phyloP scores from a whole-genome alignment of 1,139 yeast species.

The Saccharomyces hybrid region DNA sequence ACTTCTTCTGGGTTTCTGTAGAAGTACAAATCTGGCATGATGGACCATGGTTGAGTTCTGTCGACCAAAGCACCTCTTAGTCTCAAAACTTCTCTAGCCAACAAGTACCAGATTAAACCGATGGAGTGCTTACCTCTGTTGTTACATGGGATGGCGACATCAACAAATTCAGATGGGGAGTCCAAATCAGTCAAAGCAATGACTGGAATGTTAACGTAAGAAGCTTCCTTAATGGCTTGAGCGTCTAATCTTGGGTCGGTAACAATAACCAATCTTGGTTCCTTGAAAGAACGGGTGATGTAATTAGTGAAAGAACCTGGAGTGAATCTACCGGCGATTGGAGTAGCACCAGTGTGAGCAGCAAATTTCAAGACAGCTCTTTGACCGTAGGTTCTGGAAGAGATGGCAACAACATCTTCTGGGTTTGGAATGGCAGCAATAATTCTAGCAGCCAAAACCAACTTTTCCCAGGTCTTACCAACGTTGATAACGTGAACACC shows the following conservation, averaged over 20 bases:
- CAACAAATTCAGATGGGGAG: constrained; percentile 98
- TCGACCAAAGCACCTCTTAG: constrained; percentile 96
- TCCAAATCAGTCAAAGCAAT: constrained; percentile 98
- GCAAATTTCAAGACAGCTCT: constrained; percentile 99
- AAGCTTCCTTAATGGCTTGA: constrained; percentile 99
- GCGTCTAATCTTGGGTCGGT: constrained; percentile 99
- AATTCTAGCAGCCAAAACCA: constrained; percentile 98
- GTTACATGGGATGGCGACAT: constrained; percentile 99
- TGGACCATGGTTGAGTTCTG: constrained; percentile 96
- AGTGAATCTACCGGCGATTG: constrained; percentile 99
- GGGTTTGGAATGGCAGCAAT: constrained; percentile 99
- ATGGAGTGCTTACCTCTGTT: constrained; percentile 99
- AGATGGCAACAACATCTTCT: constrained; percentile 96
- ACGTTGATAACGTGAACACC: constrained; percentile 98
- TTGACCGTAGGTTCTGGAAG: constrained; percentile 99
- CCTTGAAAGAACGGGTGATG: constrained; percentile 99
- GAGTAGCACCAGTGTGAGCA: constrained; percentile 99
- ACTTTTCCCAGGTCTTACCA: constrained; percentile 99
- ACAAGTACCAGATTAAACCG: constrained; percentile 99
- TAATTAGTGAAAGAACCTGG: constrained; percentile 99
- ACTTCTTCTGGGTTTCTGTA: constrained; percentile 99
- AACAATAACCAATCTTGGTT: constrained; percentile 98
- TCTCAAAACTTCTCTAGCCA: constrained; percentile 98
- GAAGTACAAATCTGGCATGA: constrained; percentile 99
- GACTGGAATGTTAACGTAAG: constrained; percentile 99